These are phyloP conservation scores for Rhododendron williamsianum DNA, from an alignment of 148 eudicot genomes.

Conservation along the genomic window DNA sequence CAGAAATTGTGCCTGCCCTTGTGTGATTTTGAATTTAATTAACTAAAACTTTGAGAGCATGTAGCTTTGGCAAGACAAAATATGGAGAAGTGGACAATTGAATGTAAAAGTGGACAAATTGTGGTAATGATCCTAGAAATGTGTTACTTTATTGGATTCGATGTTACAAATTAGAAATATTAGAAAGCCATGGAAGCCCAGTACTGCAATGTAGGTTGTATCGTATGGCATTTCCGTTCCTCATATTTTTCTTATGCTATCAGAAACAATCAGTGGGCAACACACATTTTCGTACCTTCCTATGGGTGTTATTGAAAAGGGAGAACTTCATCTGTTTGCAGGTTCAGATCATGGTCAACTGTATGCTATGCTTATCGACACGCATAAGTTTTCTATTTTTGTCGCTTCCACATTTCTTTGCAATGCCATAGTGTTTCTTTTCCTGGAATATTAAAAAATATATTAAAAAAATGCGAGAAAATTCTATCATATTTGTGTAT, in stretches of 20 bases:
- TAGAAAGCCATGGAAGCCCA: background rate
- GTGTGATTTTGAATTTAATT: background rate
- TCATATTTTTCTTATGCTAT: background rate
- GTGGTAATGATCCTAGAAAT: background rate
- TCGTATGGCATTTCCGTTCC: background rate
- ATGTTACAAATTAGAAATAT: background rate
- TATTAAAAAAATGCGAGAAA: no score
- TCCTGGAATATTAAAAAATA: background rate
- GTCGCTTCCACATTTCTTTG: background rate
- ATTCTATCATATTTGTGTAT: background rate
- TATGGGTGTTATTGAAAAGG: background rate
- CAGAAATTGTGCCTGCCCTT: background rate
- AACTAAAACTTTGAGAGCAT: background rate
- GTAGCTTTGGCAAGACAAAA: background rate
- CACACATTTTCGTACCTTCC: background rate
- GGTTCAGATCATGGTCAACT: background rate
- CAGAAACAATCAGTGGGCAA: background rate
- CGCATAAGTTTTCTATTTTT: background rate
- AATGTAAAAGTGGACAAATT: background rate
- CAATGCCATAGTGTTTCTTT: background rate
- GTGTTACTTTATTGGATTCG: background rate
- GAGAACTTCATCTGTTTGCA: background rate
- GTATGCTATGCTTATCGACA: background rate
- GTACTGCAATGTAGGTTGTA: background rate
- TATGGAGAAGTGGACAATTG: background rate